Conservation (phyloP, 2,329 filamentous ascomycete species). For the Fusarium praegraminearum region DNA sequence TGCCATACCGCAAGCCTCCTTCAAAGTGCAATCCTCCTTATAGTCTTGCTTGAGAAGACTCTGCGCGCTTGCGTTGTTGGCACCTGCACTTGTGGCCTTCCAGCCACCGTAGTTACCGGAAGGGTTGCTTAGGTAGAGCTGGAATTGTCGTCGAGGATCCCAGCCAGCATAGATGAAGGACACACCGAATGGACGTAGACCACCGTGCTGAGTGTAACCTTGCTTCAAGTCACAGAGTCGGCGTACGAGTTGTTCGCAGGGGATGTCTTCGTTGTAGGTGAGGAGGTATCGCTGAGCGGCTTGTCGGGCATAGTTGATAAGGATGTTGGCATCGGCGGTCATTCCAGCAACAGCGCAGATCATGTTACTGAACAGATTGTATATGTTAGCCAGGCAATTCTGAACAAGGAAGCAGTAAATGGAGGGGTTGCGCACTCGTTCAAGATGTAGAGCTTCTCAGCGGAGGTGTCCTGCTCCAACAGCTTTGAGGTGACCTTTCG, state of each 20-base stretch:
- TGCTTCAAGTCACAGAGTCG: slow-evolving; percentile 98
- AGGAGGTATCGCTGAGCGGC: slow-evolving; percentile 96
- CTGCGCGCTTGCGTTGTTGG: slow-evolving; percentile 97
- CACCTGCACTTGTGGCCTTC: slow-evolving; percentile 98
- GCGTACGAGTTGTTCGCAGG: slow-evolving; percentile 97
- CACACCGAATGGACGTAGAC: slow-evolving; percentile 96
- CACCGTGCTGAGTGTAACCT: slow-evolving; percentile 98
- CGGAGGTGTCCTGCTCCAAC: slow-evolving; percentile 98
- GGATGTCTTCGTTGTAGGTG: slow-evolving; percentile 99
- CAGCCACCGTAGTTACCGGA: slow-evolving; percentile 99
- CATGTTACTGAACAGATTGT: slow-evolving; percentile 81
- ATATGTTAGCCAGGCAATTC: slow-evolving; percentile 18
- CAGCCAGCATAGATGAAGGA: slow-evolving; percentile 99
- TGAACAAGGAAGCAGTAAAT: background rate
- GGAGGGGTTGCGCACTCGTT: slow-evolving; percentile 81
- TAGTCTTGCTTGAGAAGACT: slow-evolving; percentile 99
- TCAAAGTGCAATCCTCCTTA: slow-evolving; percentile 96
- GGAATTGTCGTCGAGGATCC: slow-evolving; percentile 95
- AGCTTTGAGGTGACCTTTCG: slow-evolving; percentile 99
- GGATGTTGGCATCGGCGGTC: slow-evolving; percentile 99
- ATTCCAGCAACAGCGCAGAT: slow-evolving; percentile 99
- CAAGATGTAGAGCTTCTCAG: slow-evolving; percentile 99
- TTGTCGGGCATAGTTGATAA: slow-evolving; percentile 99
- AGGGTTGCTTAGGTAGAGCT: slow-evolving; percentile 98
- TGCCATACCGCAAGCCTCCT: slow-evolving; percentile 96